Conservation (phyloP, 768 basidiomycete genomes). For the Flagelloscypha sp. region DNA sequence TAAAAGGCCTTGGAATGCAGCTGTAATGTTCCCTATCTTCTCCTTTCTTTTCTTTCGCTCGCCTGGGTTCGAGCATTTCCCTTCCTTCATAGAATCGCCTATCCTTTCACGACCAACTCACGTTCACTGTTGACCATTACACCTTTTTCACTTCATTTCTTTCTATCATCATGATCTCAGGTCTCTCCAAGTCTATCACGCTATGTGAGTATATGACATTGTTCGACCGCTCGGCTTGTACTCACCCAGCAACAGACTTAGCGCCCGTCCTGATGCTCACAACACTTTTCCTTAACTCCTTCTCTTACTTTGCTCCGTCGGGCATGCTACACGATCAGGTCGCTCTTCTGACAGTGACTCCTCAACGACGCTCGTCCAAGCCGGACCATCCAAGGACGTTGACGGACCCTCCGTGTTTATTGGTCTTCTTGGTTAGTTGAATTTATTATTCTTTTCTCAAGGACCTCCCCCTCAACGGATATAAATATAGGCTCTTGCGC, state of each 20-base stretch:
- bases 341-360: constrained; percentile 55
- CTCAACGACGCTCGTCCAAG: constrained; percentile 28
- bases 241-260: too few species aligned
- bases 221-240: too few species aligned
- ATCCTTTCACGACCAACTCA: too few species aligned
- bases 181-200: constrained; percentile 59
- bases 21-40: constrained; percentile 9
- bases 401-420: constrained; percentile 67
- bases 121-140: too few species aligned
- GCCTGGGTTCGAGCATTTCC: constrained; percentile 22
- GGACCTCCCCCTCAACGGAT: too few species aligned
- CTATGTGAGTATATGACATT: too few species aligned
- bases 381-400: constrained; percentile 23
- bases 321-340: constrained; percentile 54
- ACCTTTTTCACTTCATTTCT: constrained; percentile 9
- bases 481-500: constrained; percentile 72
- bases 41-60: constrained; percentile 11
- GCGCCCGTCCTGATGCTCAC: constrained; percentile 60
- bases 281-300: constrained; percentile 54
- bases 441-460: constrained; percentile 3
- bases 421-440: constrained; percentile 52
- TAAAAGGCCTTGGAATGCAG: too few species aligned
- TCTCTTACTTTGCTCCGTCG: constrained; percentile 62
- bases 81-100: constrained; percentile 6
- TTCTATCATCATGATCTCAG: constrained; percentile 51